These are phyloP conservation scores for Coccomyxa sp. DNA, from an alignment of 139 green algal genomes.

Conservation along the genomic window DNA sequence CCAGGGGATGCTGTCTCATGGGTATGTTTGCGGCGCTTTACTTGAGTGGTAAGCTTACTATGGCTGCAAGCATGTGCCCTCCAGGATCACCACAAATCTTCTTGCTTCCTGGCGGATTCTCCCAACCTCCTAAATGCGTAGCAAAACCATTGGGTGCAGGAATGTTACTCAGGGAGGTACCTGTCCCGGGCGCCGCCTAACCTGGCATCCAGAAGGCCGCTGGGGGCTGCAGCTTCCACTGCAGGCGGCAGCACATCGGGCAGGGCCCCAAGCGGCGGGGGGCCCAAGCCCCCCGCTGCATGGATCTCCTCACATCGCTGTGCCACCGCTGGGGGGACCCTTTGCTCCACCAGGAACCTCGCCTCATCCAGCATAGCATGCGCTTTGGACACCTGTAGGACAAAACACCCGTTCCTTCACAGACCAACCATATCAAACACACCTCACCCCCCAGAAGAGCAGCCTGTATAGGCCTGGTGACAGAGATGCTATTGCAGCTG, in stretches of 20 bases:
- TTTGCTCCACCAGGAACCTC: constrained; percentile 14
- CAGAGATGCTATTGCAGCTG: not conserved
- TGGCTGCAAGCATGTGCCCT: not conserved
- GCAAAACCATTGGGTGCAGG: too few species aligned
- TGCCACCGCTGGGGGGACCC: constrained; percentile 39
- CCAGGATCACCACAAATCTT: not conserved
- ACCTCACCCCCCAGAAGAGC: not conserved
- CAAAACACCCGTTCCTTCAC: not conserved
- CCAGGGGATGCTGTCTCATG: not conserved
- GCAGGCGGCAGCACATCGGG: not conserved
- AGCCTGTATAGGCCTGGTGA: not conserved
- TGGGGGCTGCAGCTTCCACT: not conserved
- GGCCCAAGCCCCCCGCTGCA: constrained; percentile 36
- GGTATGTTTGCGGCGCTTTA: not conserved
- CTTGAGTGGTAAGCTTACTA: not conserved
- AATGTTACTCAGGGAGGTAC: not conserved
- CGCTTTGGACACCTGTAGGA: constrained; percentile 36
- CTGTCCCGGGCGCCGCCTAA: too few species aligned
- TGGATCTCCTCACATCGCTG: constrained; percentile 41
- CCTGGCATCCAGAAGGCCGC: not conserved
- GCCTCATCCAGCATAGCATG: constrained; percentile 44
- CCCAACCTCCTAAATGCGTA: too few species aligned
- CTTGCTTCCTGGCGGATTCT: too few species aligned
- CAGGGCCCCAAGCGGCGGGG: constrained; percentile 24
- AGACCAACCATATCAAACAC: not conserved